Evolutionary conservation across 352 stramenopile genomes (phyloP), one percentile per base, ranked within the genome.

Genomic region (Phytophthora tentaculata): DNA sequence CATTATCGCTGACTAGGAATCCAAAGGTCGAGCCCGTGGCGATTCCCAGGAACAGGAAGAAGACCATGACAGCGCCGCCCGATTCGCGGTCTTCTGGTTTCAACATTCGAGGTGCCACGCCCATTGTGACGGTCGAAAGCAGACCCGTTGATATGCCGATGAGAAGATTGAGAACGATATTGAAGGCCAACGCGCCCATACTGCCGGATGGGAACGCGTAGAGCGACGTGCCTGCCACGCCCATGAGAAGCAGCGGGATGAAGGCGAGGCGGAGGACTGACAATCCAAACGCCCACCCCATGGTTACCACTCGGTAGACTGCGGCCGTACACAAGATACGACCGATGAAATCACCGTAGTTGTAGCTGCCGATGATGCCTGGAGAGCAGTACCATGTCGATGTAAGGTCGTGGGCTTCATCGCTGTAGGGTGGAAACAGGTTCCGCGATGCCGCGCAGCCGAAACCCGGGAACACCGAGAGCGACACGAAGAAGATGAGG

Each of bases 121-220:
- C 77, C 73, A 90, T 90, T 12, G 82, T 92, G 41, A 90, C 74
- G 3, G 82, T 92, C 23, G 67, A 84, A 8, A 91, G 64, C 24
- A 92, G 24, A n/a, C 81, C 81, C 16, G 77, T 87, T 16, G 77
- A 80, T 24, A 92, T 56, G 16, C 80, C 77, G 55, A 92, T 80
- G 28, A 76, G 43, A 7, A 85, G 71, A 55, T 84, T 90, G 23
- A 90, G 57, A 20, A 73, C 54, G 41, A 80, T 71, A 55, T 86
- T 80, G 61, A 79, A 85, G 6, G 71, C 50, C 28, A 86, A 55
- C 47, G 64, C 60, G 2, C 69, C 41, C 28, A 76, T 62, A 41
- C 64, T 64, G 35, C 65, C 51, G 23, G 67, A 71, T 14, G 61
- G 70, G 22, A 91, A 92, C 19, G 74, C 63, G 62, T 91, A 90